Evolutionary conservation across 2,329 filamentous ascomycete genomes (phyloP).

Genomic region (Sporothrix brasiliensis): DNA sequence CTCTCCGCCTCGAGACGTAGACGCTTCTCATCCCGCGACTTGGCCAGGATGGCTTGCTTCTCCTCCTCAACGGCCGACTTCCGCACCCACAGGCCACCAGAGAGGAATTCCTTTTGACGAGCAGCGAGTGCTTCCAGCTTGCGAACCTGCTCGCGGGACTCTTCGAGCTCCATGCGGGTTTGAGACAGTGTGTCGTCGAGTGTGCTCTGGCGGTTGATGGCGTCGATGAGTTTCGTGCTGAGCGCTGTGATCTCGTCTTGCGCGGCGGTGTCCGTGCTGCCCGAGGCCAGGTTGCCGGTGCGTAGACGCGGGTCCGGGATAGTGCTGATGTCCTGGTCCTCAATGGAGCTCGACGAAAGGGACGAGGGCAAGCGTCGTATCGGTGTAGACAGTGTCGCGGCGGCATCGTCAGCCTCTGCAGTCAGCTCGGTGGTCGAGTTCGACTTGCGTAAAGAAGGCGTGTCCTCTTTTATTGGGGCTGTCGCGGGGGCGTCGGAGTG

Average conservation of each 20-base stretch:
- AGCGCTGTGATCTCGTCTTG: slow-evolving; percentile 80
- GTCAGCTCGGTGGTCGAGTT: slow-evolving; percentile 20
- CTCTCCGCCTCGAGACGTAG: slow-evolving; percentile 68
- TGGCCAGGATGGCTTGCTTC: slow-evolving; percentile 61
- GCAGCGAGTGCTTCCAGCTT: slow-evolving; percentile 68
- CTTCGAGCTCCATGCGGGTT: slow-evolving; percentile 80
- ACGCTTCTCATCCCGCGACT: slow-evolving; percentile 66
- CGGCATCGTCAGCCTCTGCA: neutral
- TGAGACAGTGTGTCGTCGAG: slow-evolving; percentile 86
- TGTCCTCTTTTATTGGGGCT: neutral
- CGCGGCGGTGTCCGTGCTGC: slow-evolving; percentile 54
- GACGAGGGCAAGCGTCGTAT: slow-evolving; percentile 34
- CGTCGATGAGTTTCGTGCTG: slow-evolving; percentile 94
- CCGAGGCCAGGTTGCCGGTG: slow-evolving; percentile 51
- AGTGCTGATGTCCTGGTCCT: slow-evolving; percentile 67
- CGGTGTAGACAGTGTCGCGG: slow-evolving; percentile 10
- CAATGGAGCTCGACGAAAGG: slow-evolving; percentile 46
- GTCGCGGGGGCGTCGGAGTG: slow-evolving; percentile 11
- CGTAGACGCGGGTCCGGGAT: slow-evolving; percentile 66
- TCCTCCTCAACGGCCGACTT: slow-evolving; percentile 75
- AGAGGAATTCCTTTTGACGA: slow-evolving; percentile 70
- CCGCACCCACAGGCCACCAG: slow-evolving; percentile 74
- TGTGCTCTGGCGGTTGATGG: slow-evolving; percentile 93
- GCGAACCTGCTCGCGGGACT: slow-evolving; percentile 66
- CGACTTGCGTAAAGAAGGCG: neutral